Evolutionary conservation across 257 asterid genomes (phyloP).

Genomic region (Plantago elongata): DNA sequence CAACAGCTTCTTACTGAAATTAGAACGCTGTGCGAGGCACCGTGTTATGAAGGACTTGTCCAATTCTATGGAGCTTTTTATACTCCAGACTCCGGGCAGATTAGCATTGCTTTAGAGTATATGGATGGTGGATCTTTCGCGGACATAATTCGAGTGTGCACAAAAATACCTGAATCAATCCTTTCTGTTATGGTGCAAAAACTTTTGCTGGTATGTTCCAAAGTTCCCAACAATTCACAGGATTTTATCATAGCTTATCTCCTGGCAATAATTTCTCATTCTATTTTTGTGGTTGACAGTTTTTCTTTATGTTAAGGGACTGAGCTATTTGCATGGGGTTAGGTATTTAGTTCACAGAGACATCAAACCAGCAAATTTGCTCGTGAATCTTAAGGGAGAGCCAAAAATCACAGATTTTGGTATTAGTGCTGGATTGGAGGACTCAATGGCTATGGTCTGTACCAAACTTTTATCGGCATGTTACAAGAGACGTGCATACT

Average conservation of each 20-base stretch:
- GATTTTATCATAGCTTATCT: neutral
- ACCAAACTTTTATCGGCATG: conserved; percentile 2
- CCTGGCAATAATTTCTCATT: conserved; percentile 2
- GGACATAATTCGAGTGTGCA: conserved; percentile 60
- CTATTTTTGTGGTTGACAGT: conserved; percentile 9
- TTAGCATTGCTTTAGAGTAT: conserved; percentile 94
- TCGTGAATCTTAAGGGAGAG: conserved; percentile 91
- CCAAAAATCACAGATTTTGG: conserved; percentile 99
- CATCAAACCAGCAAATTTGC: conserved; percentile 96
- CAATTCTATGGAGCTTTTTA: conserved; percentile 95
- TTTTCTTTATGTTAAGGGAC: conserved; percentile 54
- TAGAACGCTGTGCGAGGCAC: conserved; percentile 91
- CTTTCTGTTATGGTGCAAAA: conserved; percentile 85
- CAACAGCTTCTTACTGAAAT: conserved; percentile 97
- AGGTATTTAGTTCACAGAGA: conserved; percentile 97
- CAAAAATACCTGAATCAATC: conserved; percentile 69
- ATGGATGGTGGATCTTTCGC: conserved; percentile 98
- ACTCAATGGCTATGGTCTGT: conserved; percentile 97
- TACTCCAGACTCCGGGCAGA: conserved; percentile 97
- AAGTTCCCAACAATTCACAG: conserved; percentile 9
- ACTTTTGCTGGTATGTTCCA: conserved; percentile 60
- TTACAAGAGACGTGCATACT: neutral
- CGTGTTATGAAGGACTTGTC: conserved; percentile 83
- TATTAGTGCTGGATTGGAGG: conserved; percentile 95
- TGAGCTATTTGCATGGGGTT: conserved; percentile 87